Conservation (phyloP, 495 filamentous ascomycete species). For the Trichoderma orchidacearum region DNA sequence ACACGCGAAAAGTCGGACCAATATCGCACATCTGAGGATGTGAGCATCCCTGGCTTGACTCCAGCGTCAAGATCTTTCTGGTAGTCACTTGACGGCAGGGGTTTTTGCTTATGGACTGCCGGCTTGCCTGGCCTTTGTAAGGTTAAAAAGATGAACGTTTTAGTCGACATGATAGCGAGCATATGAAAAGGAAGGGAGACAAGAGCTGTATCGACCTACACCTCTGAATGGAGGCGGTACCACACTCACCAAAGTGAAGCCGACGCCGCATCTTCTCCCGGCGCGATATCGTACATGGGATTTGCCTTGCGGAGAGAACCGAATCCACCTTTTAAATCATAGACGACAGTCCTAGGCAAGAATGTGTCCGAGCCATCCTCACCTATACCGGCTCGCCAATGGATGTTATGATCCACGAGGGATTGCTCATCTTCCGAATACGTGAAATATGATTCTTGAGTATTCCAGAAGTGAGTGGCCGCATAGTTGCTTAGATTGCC, state of each 20-base stretch:
- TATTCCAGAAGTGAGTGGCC: slow-evolving; percentile 97
- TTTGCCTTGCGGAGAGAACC: slow-evolving; percentile 79
- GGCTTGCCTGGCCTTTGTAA: slow-evolving; percentile 52
- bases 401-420: slow-evolving; percentile 77
- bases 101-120: slow-evolving; percentile 48
- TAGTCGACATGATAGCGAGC: too few relatives aligned
- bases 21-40: slow-evolving; percentile 61
- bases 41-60: slow-evolving; percentile 45
- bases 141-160: too few relatives aligned
- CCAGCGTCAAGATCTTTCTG: slow-evolving; percentile 64
- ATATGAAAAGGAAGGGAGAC: too few relatives aligned
- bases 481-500: slow-evolving; percentile 88
- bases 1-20: slow-evolving; percentile 93
- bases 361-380: slow-evolving; percentile 79
- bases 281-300: slow-evolving; percentile 62
- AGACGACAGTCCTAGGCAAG: slow-evolving; percentile 81
- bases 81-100: slow-evolving; percentile 59
- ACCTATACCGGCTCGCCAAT: slow-evolving; percentile 79
- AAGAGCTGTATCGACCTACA: too few relatives aligned
- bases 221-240: too few relatives aligned
- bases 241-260: slow-evolving; percentile 47
- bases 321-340: slow-evolving; percentile 88
- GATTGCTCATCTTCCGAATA: slow-evolving; percentile 57
- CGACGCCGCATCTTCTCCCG: slow-evolving; percentile 32
- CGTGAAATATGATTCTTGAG: slow-evolving; percentile 98